phyloP scores from a whole-genome alignment of 208 protist species.

The Trypanosoma conorhini region DNA sequence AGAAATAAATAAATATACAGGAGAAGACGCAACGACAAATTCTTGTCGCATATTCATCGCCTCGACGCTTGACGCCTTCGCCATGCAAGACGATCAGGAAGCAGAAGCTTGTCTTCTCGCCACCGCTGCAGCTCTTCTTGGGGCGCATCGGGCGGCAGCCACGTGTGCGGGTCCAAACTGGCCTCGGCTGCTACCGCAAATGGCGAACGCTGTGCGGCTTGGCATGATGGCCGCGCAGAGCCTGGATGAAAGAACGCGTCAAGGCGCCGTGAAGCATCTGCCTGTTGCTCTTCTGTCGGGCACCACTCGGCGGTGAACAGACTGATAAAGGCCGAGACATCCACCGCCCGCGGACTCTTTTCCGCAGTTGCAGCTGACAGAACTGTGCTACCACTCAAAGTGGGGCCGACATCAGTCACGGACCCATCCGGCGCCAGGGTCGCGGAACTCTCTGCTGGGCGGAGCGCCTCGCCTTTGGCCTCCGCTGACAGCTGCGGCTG shows the following conservation, averaged over 20 bases:
- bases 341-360: neutral
- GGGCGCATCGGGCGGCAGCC: neutral
- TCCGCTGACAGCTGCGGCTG: neutral
- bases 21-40: too few species aligned
- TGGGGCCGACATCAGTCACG: too few species aligned
- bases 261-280: constrained; percentile 6
- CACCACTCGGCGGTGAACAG: neutral
- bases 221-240: neutral
- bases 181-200: too few species aligned
- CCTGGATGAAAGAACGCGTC: neutral
- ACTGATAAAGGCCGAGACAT: neutral
- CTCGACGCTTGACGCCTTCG: neutral
- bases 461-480: too few species aligned
- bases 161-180: neutral
- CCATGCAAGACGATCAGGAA: neutral
- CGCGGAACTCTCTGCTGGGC: too few species aligned
- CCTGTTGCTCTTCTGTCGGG: neutral
- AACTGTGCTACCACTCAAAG: too few species aligned
- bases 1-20: too few species aligned
- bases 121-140: neutral
- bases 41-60: neutral
- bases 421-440: too few species aligned
- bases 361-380: neutral
- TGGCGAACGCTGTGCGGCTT: too few species aligned
- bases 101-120: constrained; percentile 1